phyloP scores from a whole-genome alignment of 106 monocot species.

The Apostasia shenzhenica region DNA sequence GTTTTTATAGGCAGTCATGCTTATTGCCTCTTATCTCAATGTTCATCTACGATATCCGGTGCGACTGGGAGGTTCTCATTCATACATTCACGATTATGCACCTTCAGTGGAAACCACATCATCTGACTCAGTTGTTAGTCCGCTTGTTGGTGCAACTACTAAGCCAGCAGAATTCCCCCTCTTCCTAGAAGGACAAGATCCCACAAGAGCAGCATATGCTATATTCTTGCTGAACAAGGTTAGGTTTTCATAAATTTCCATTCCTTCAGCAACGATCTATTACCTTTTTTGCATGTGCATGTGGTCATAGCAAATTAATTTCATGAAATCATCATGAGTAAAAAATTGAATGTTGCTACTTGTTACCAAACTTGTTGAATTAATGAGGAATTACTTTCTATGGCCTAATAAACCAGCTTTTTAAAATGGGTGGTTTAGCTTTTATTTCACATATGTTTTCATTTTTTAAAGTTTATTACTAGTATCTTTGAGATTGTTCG shows the following conservation, averaged over 20 bases:
- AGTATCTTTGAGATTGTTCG: no score
- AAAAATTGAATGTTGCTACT: no score
- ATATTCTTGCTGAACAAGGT: constrained; percentile 97
- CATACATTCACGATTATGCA: constrained; percentile 75
- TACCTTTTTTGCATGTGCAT: no score
- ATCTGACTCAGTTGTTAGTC: constrained; percentile 27
- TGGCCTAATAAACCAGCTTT: no score
- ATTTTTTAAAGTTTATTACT: no score
- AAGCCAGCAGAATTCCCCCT: constrained; percentile 78
- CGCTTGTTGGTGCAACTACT: constrained; percentile 8
- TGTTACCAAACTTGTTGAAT: no score
- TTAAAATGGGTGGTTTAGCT: no score
- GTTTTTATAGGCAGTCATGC: constrained; percentile 50
- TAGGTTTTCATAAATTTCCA: neutral
- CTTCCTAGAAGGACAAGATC: constrained; percentile 90
- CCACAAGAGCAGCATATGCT: constrained; percentile 87
- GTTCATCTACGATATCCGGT: constrained; percentile 76
- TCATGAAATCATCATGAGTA: no score
- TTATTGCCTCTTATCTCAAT: constrained; percentile 76
- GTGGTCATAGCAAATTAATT: no score
- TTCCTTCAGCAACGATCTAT: no score
- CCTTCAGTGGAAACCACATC: constrained; percentile 49
- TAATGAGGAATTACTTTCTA: no score
- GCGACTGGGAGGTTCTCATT: constrained; percentile 70
- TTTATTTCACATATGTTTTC: no score